Evolutionary conservation across 208 protist species (phyloP), one percentile per base, ranked within the genome.

Genomic region (Trypanosoma platydactyli): DNA sequence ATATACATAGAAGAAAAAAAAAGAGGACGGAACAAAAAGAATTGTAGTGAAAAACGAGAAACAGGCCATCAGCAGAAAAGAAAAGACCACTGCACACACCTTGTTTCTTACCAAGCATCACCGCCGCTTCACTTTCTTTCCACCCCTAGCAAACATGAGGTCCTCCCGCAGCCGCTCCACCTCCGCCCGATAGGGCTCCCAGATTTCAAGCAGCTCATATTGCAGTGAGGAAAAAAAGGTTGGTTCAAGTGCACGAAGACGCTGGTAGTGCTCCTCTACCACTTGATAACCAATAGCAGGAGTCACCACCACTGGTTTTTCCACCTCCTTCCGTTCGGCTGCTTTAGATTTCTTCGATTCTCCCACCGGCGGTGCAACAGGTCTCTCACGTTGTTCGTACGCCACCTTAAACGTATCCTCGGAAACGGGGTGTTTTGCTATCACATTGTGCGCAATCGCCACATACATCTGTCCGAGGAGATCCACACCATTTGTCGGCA

Each of bases 341-440:
- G 65, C 57, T 52, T 77, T 81, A 15, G 44, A 38, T 33, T 59
- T 63, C 68, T 78, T 77, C 48, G 60, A 30, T 24, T 82, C 80
- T 22, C 50, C 25, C 55, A 18, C 56, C 33, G 16, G 22, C 0
- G 11, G 20, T 29, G 3, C 42, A 25, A 25, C 30, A 5, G 52
- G 54, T 30, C 65, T 77, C 40, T 94, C 85, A 11, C 87, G 85
- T 27, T 68, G 68, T 29, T 92, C 87, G 58, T 95, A 94, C 5
- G 77, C 30, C 27, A 91, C 73, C 50, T 88, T 88, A 56, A 95
- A 94, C 77, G 89, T 82, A 22, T 95, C 90, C 55, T 91, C 84
- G 16, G 57, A 51, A 18, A 78, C 50, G 2, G 84, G 84, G 50
- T 82, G 64, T 27, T 76, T 57, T 35, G 41, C 45, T 57, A 92